Percentiles rank a stretch among this genome's conserved stretches.
Evolutionary conservation across 345 rosid genomes (phyloP).

Genomic region (Salix dunnii): DNA sequence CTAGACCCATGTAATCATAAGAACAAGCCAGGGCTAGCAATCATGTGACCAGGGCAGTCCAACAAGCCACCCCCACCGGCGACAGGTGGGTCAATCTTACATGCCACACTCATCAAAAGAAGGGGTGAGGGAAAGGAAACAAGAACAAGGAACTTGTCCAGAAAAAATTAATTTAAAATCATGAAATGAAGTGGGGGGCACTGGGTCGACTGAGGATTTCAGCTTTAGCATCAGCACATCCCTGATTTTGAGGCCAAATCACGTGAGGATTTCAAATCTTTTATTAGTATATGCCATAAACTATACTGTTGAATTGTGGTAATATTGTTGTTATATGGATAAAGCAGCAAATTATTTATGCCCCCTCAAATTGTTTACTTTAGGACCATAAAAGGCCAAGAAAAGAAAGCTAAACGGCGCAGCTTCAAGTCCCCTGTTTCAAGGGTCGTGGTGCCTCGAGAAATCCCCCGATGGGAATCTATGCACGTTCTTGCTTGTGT

Average conservation of each 20-base stretch:
- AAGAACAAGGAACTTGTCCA: too few species aligned
- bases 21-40: neutral
- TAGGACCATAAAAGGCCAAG: conserved; percentile 13
- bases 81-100: conserved; percentile 17
- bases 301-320: neutral
- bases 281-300: neutral
- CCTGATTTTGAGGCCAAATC: conserved; percentile 54
- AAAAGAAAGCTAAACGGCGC: conserved; percentile 45
- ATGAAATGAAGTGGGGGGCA: conserved; percentile 14
- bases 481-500: conserved; percentile 26
- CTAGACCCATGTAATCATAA: neutral
- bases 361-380: neutral
- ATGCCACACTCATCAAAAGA: conserved; percentile 30
- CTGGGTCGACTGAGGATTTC: conserved; percentile 1
- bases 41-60: conserved; percentile 9
- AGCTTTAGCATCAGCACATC: conserved; percentile 31
- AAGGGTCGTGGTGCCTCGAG: conserved; percentile 44
- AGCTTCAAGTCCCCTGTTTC: conserved; percentile 26
- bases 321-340: neutral
- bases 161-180: neutral
- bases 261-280: conserved; percentile 37
- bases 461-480: conserved; percentile 36
- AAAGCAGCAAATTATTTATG: neutral
- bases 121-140: conserved; percentile 3
- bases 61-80: neutral